A percentile compares a stretch with the other conserved stretches of the same genome.
phyloP scores from a whole-genome alignment of 306 rosid genomes.

The Prunus armeniaca region DNA sequence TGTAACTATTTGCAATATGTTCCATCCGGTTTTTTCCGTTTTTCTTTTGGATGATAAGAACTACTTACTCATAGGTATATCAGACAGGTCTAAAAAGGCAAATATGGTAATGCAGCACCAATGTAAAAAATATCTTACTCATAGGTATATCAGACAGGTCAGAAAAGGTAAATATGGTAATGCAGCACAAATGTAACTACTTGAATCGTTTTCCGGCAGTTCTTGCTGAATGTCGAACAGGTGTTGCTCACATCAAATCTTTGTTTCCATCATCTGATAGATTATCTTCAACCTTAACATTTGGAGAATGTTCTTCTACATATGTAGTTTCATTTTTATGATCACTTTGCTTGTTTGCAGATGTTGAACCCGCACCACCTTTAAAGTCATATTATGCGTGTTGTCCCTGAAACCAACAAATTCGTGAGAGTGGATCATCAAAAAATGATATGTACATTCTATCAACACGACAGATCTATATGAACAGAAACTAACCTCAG shows the following conservation, averaged over 20 bases:
- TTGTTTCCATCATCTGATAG: slow-evolving; percentile 47
- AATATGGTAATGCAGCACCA: background rate
- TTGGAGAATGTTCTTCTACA: slow-evolving; percentile 37
- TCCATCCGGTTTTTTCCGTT: background rate
- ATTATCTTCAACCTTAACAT: slow-evolving; percentile 43
- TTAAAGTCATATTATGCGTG: slow-evolving; percentile 61
- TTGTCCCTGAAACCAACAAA: slow-evolving; percentile 48
- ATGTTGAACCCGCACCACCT: slow-evolving; percentile 68
- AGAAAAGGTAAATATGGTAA: no score
- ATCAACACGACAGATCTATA: slow-evolving; percentile 1
- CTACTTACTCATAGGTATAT: background rate
- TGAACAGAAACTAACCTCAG: slow-evolving; percentile 41
- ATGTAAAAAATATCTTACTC: background rate
- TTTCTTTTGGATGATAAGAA: background rate
- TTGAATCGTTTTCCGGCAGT: slow-evolving; percentile 56
- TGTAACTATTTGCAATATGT: background rate
- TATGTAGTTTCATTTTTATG: slow-evolving; percentile 34
- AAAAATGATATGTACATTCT: slow-evolving; percentile 15
- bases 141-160: no score
- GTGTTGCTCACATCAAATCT: slow-evolving; percentile 40
- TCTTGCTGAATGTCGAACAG: slow-evolving; percentile 71
- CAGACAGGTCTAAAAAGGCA: background rate
- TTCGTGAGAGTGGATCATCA: slow-evolving; percentile 12
- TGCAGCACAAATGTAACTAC: slow-evolving; percentile 28
- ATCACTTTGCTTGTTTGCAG: slow-evolving; percentile 42